These are phyloP conservation scores for Metschnikowia cerradonensis DNA, from an alignment of 805 yeast species.

Conservation along the genomic window DNA sequence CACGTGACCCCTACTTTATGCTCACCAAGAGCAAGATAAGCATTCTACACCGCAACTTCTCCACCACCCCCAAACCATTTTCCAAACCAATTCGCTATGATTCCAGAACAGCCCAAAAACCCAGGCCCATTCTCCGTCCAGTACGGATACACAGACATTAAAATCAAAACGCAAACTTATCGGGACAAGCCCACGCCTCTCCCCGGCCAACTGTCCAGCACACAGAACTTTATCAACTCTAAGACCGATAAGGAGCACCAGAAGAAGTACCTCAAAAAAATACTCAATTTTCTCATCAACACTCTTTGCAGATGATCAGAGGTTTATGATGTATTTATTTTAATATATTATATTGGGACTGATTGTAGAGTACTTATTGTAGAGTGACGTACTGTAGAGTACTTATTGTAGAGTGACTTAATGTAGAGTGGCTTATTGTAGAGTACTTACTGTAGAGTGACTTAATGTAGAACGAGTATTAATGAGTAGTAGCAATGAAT, in stretches of 20 bases:
- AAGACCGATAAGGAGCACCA: conserved; percentile 31
- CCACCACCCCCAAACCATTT: no score
- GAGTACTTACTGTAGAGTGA: no score
- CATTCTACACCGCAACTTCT: not conserved
- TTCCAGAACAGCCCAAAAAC: conserved; percentile 30
- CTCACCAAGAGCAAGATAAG: not conserved
- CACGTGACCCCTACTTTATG: not conserved
- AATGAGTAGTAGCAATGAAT: no score
- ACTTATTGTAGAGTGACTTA: no score
- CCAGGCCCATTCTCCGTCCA: conserved; percentile 27
- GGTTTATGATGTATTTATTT: no score
- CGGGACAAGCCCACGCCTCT: conserved; percentile 33
- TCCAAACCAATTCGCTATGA: conserved; percentile 4
- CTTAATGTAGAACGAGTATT: no score
- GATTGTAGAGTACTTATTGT: no score
- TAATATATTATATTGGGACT: no score
- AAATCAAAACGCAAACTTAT: conserved; percentile 29
- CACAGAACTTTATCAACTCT: conserved; percentile 23
- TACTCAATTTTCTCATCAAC: conserved; percentile 21
- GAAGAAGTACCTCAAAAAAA: conserved; percentile 28
- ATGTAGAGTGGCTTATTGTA: no score
- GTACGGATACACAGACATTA: conserved; percentile 29
- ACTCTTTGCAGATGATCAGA: conserved; percentile 15
- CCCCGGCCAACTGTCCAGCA: conserved; percentile 23
- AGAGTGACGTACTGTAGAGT: no score